Evolutionary conservation across 352 stramenopile species (phyloP).

Genomic region (Phytophthora sp.): DNA sequence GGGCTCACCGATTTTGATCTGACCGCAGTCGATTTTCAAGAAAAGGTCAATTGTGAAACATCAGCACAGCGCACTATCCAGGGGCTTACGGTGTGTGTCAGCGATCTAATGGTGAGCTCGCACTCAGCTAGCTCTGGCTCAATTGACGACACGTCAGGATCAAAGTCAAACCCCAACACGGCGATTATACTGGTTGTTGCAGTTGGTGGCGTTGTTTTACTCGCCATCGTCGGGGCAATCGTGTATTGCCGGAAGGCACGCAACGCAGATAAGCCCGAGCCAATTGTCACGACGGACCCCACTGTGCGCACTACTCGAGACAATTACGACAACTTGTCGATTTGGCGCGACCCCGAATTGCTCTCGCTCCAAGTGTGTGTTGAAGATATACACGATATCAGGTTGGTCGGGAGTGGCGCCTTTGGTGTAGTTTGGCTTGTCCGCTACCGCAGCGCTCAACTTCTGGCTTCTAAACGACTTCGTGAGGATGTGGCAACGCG

Average conservation of each 20-base stretch:
- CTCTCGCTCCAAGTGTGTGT: slow-evolving; percentile 23
- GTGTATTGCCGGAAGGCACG: slow-evolving; percentile 19
- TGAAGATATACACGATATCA: slow-evolving; percentile 35
- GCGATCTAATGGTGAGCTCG: slow-evolving; percentile 22
- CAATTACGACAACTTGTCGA: slow-evolving; percentile 30
- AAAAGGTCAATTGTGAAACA: slow-evolving; percentile 14
- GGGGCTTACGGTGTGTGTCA: slow-evolving; percentile 26
- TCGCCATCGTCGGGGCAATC: slow-evolving; percentile 17
- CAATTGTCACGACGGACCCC: slow-evolving; percentile 18
- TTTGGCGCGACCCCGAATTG: slow-evolving; percentile 32
- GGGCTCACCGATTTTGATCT: slow-evolving; percentile 26
- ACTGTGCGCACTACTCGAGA: slow-evolving; percentile 19
- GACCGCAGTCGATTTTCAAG: slow-evolving; percentile 27
- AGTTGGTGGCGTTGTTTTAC: slow-evolving; percentile 21
- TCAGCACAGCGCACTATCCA: slow-evolving; percentile 18
- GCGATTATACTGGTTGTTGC: slow-evolving; percentile 21
- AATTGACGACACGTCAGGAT: not conserved
- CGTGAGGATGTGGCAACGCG: slow-evolving; percentile 20
- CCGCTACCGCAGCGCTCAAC: slow-evolving; percentile 20
- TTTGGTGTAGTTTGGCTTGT: slow-evolving; percentile 41
- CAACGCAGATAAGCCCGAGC: slow-evolving; percentile 6
- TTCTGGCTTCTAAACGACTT: slow-evolving; percentile 38
- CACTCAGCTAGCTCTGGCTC: slow-evolving; percentile 11
- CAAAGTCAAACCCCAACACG: slow-evolving; percentile 20
- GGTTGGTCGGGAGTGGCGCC: slow-evolving; percentile 32